These are phyloP conservation scores for Xylaria telfairii DNA, from an alignment of 495 filamentous ascomycete species.

Conservation along the genomic window DNA sequence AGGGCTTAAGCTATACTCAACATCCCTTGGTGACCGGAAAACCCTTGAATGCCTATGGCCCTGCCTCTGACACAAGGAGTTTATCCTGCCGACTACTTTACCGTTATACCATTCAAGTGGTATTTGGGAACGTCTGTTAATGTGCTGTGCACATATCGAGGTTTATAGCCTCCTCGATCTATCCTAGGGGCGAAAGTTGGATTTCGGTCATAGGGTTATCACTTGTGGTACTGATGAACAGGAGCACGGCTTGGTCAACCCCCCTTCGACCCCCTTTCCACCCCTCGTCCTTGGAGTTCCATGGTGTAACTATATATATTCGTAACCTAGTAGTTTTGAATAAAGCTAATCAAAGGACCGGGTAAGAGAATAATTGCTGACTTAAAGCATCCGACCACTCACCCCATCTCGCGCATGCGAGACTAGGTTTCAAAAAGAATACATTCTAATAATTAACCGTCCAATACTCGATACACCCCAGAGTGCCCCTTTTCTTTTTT, in stretches of 20 bases:
- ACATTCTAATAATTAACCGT: not conserved
- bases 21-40: conserved; percentile 1
- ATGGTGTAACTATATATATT: not conserved
- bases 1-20: conserved; percentile 7
- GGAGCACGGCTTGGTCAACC: too few species aligned
- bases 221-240: not conserved
- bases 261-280: too few species aligned
- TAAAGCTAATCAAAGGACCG: too few species aligned
- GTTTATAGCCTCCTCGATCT: not conserved
- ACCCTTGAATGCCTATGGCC: conserved; percentile 5
- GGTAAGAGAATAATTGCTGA: too few species aligned
- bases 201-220: not conserved
- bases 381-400: too few species aligned
- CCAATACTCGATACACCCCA: not conserved
- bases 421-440: not conserved
- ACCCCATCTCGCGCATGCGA: not conserved
- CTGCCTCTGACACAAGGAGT: not conserved
- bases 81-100: conserved; percentile 1
- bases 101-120: not conserved
- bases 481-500: not conserved
- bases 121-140: not conserved
- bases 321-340: not conserved
- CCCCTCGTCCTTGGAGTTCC: too few species aligned
- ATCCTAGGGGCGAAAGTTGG: not conserved
- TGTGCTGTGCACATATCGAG: not conserved